phyloP scores from a whole-genome alignment of 2,329 filamentous ascomycete genomes.

The Periconia macrospinosa region DNA sequence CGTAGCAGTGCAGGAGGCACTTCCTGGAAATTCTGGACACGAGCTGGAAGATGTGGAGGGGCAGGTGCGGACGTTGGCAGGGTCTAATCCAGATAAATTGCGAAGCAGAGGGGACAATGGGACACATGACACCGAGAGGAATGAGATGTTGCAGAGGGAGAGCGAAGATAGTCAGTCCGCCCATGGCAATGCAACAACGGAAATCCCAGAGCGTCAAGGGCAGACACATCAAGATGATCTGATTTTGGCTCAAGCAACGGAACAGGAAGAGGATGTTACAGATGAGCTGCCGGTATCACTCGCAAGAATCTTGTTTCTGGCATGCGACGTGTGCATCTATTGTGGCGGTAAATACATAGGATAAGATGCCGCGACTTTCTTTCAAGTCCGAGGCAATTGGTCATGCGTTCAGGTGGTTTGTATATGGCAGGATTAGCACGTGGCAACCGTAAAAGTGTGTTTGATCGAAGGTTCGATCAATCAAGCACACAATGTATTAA shows the following conservation, averaged over 20 bases:
- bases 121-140: neutral
- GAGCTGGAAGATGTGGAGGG: neutral
- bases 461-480: too few relatives aligned
- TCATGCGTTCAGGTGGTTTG: too few relatives aligned
- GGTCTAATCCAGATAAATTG: neutral
- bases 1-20: conserved; percentile 23
- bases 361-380: conserved; percentile 6
- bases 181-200: neutral
- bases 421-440: too few relatives aligned
- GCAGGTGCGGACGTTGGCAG: conserved; percentile 3
- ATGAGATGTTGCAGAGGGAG: neutral
- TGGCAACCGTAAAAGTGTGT: too few relatives aligned
- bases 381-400: too few relatives aligned
- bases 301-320: conserved; percentile 33
- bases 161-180: neutral
- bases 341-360: conserved; percentile 41
- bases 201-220: neutral
- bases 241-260: neutral
- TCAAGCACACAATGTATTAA: too few relatives aligned
- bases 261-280: neutral
- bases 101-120: too few relatives aligned
- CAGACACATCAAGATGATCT: neutral
- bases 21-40: neutral
- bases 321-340: conserved; percentile 42
- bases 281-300: conserved; percentile 21